phyloP scores from a whole-genome alignment of 2,329 filamentous ascomycete species.

The Botrytis aclada region DNA sequence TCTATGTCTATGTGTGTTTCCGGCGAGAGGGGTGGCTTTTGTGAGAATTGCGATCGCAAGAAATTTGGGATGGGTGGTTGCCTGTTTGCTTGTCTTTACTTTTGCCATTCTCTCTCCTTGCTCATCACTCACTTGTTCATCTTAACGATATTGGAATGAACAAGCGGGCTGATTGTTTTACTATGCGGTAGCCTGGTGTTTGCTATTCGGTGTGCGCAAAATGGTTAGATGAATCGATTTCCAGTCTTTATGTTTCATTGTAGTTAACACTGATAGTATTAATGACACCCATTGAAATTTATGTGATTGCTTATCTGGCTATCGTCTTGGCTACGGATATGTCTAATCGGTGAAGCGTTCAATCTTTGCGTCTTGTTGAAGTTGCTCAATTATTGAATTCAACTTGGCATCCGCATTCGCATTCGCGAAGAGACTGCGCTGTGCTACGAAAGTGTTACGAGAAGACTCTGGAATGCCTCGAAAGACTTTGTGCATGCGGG shows the following conservation, averaged over 20 bases:
- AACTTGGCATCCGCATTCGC: background rate
- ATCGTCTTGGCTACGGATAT: background rate
- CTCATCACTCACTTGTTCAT: background rate
- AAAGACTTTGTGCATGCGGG: background rate
- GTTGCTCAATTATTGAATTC: background rate
- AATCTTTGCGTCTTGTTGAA: background rate
- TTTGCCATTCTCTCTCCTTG: background rate
- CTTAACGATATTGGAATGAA: background rate
- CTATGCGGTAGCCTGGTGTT: background rate
- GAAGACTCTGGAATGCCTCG: too few species aligned
- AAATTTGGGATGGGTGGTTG: background rate
- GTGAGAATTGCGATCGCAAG: constrained; percentile 10
- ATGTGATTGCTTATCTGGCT: background rate
- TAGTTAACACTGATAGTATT: background rate
- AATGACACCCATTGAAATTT: background rate
- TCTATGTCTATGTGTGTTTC: background rate
- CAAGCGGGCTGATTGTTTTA: background rate
- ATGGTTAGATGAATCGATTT: background rate
- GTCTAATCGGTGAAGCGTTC: background rate
- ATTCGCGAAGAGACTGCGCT: background rate
- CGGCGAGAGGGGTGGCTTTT: background rate
- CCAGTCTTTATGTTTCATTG: background rate
- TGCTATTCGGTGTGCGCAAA: background rate
- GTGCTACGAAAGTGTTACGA: background rate
- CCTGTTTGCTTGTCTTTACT: background rate